Evolutionary conservation across 2,329 filamentous ascomycete species (phyloP).

Genomic region (Raffaelea albimanens): DNA sequence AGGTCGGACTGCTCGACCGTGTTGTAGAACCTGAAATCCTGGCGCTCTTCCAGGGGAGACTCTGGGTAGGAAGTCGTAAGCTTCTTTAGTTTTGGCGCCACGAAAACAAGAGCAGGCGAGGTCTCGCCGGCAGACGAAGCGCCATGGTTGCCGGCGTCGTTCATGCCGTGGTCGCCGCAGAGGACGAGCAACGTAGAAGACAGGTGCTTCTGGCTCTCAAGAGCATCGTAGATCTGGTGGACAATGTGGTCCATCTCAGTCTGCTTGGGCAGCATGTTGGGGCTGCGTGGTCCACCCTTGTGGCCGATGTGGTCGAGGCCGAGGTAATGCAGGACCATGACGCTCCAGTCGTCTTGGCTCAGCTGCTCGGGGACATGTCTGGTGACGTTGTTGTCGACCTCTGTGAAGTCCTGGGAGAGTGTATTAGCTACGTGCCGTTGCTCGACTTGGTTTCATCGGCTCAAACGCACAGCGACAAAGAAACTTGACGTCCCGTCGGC

Average conservation of each 20-base stretch:
- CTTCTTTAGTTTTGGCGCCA: conserved; percentile 64
- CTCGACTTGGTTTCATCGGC: conserved; percentile 23
- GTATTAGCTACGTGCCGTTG: not conserved
- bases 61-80: not conserved
- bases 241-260: conserved; percentile 55
- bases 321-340: conserved; percentile 90
- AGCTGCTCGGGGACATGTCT: conserved; percentile 76
- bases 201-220: conserved; percentile 62
- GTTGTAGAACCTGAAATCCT: conserved; percentile 76
- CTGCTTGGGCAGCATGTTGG: conserved; percentile 90
- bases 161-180: conserved; percentile 98
- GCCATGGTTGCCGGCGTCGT: conserved; percentile 93
- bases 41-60: conserved; percentile 35
- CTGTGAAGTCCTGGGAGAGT: conserved; percentile 97
- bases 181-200: conserved; percentile 73
- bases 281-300: conserved; percentile 76
- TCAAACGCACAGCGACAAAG: conserved; percentile 93
- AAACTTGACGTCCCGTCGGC: conserved; percentile 94
- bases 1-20: conserved; percentile 91
- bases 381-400: conserved; percentile 97
- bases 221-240: conserved; percentile 62
- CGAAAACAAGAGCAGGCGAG: conserved; percentile 82
- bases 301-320: conserved; percentile 96
- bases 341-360: conserved; percentile 72
- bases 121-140: conserved; percentile 92